phyloP scores from a whole-genome alignment of 2,329 filamentous ascomycete genomes.

The Venturia pyrina region DNA sequence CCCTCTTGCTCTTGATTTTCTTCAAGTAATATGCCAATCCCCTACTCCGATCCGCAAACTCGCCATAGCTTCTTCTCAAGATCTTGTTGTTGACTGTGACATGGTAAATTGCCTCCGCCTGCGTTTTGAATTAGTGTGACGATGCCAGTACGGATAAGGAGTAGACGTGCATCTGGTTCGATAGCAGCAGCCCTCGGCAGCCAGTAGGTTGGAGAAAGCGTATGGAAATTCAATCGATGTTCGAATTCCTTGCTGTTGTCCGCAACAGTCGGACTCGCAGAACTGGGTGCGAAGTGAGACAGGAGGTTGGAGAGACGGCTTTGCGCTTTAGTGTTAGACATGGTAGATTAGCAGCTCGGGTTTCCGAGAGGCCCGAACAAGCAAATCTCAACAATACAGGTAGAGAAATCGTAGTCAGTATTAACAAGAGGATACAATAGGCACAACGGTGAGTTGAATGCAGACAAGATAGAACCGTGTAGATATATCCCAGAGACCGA shows the following conservation, averaged over 20 bases:
- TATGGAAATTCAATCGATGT: conserved; percentile 54
- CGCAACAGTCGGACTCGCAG: conserved; percentile 19
- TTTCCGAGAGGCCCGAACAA: background rate
- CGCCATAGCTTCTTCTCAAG: conserved; percentile 66
- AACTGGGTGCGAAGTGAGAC: conserved; percentile 28
- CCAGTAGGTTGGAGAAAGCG: conserved; percentile 80
- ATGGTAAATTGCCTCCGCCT: conserved; percentile 76
- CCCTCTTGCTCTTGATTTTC: conserved; percentile 61
- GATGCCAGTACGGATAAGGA: background rate
- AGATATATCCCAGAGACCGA: background rate
- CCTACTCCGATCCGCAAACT: conserved; percentile 75
- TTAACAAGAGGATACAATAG: background rate
- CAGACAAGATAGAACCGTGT: background rate
- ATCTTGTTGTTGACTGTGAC: conserved; percentile 66
- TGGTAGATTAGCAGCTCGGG: background rate
- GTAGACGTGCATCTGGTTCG: conserved; percentile 57
- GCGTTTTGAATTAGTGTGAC: background rate
- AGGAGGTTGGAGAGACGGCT: conserved; percentile 28
- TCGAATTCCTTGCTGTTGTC: conserved; percentile 34
- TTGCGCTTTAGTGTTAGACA: background rate
- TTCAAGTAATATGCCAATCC: conserved; percentile 82
- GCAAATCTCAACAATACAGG: background rate
- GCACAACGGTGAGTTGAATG: too few species aligned
- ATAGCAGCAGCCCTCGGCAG: conserved; percentile 76
- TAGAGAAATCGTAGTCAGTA: background rate